Evolutionary conservation across 2,329 filamentous ascomycete species (phyloP).

Genomic region (Calonectria honghensis): DNA sequence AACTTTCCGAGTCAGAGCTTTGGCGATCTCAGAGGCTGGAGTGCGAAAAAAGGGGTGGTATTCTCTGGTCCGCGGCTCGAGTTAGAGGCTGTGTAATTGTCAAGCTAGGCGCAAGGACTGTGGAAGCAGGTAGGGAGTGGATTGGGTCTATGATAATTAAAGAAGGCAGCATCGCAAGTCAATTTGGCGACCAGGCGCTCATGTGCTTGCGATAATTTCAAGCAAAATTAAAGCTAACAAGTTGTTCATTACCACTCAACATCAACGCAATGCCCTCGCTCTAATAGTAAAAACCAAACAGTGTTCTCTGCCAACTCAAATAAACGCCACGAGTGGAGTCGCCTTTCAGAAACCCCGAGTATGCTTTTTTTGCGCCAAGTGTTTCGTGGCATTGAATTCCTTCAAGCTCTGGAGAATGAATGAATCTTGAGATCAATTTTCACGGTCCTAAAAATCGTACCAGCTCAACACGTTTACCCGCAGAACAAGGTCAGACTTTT

Average conservation of each 20-base stretch:
- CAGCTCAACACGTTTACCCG: too few relatives aligned
- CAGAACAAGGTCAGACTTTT: too few relatives aligned
- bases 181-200: conserved; percentile 88
- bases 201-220: conserved; percentile 79
- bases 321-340: not conserved
- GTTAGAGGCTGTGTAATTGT: conserved; percentile 90
- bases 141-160: conserved; percentile 83
- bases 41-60: conserved; percentile 74
- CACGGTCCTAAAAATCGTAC: too few relatives aligned
- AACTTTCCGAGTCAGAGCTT: conserved; percentile 64
- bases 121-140: conserved; percentile 89
- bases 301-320: not conserved
- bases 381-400: not conserved
- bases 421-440: too few relatives aligned
- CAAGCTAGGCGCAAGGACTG: conserved; percentile 89
- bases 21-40: conserved; percentile 75
- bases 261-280: not conserved
- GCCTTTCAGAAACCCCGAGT: not conserved
- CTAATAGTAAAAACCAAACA: not conserved
- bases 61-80: conserved; percentile 89
- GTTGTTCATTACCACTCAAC: not conserved
- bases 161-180: conserved; percentile 81
- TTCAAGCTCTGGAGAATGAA: not conserved
- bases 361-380: not conserved
- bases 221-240: not conserved